Evolutionary conservation across 352 stramenopile genomes (phyloP).

Genomic region (Globisporangium cederbergense): DNA sequence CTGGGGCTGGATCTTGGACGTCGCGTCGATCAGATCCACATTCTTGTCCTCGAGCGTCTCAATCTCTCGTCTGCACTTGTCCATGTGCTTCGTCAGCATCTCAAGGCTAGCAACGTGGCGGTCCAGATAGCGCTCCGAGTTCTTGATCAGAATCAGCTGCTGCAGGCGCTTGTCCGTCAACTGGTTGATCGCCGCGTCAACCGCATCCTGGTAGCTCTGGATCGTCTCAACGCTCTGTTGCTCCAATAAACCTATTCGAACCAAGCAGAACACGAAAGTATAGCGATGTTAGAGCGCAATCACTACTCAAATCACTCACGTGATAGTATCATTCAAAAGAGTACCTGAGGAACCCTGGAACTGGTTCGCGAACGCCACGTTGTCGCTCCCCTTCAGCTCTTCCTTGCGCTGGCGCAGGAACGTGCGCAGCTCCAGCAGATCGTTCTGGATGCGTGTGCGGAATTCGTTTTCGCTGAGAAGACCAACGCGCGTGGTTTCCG

Average conservation of each 20-base stretch:
- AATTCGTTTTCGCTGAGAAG: constrained; percentile 59
- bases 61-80: constrained; percentile 71
- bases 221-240: constrained; percentile 58
- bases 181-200: constrained; percentile 39
- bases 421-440: constrained; percentile 66
- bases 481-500: constrained; percentile 36
- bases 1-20: constrained; percentile 47
- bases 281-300: not conserved
- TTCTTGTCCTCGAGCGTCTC: constrained; percentile 69
- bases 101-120: constrained; percentile 65
- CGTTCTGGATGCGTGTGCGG: constrained; percentile 57
- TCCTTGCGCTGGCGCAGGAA: constrained; percentile 58
- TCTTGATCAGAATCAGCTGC: constrained; percentile 72
- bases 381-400: constrained; percentile 34
- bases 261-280: constrained; percentile 5
- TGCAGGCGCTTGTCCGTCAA: constrained; percentile 69
- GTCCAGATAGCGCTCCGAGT: constrained; percentile 70
- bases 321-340: constrained; percentile 9
- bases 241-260: constrained; percentile 43
- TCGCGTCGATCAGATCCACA: constrained; percentile 57
- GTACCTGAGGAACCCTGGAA: constrained; percentile 63
- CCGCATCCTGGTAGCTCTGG: constrained; percentile 34
- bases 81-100: constrained; percentile 68
- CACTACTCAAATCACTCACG: not conserved
- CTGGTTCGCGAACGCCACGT: constrained; percentile 70